Evolutionary conservation across 768 basidiomycete species (phyloP).

Genomic region (Dioszegia crocea): DNA sequence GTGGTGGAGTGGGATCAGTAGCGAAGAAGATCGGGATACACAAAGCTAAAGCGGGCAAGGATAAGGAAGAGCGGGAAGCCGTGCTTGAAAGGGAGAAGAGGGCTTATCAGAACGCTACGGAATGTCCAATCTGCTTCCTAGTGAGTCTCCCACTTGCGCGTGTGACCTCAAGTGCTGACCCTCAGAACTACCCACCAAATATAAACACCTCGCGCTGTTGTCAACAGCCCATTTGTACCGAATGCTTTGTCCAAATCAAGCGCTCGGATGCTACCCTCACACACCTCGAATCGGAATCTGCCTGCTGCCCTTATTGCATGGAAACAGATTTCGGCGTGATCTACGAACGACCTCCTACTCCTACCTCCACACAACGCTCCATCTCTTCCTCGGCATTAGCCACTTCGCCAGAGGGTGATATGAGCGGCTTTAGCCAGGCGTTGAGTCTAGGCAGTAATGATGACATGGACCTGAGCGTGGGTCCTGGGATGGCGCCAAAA

Average conservation of each 20-base stretch:
- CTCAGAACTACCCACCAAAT: conserved; percentile 94
- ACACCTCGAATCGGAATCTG: conserved; percentile 91
- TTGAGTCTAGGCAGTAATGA: conserved; percentile 19
- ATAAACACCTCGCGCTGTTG: conserved; percentile 97
- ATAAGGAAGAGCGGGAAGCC: conserved; percentile 22
- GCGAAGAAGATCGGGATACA: conserved; percentile 31
- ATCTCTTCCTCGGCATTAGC: conserved; percentile 25
- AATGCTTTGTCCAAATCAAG: conserved; percentile 99
- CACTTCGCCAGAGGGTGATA: conserved; percentile 25
- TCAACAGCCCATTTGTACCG: conserved; percentile 96
- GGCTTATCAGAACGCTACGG: conserved; percentile 76
- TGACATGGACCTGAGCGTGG: conserved; percentile 28
- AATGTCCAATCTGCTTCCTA: conserved; percentile 98
- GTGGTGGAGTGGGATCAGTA: conserved; percentile 15
- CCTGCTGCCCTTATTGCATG: conserved; percentile 95
- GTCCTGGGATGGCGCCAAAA: conserved; percentile 39
- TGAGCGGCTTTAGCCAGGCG: conserved; percentile 32
- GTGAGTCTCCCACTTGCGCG: conserved; percentile 55
- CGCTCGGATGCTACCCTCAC: conserved; percentile 89
- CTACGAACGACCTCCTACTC: conserved; percentile 60
- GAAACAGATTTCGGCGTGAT: conserved; percentile 95
- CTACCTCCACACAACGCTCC: conserved; percentile 8
- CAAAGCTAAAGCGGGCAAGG: conserved; percentile 14
- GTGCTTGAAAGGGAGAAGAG: conserved; percentile 62
- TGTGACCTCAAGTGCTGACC: too few species aligned